Conservation (phyloP, 371 early-diverging fungal species). For the Mucor sp. region DNA sequence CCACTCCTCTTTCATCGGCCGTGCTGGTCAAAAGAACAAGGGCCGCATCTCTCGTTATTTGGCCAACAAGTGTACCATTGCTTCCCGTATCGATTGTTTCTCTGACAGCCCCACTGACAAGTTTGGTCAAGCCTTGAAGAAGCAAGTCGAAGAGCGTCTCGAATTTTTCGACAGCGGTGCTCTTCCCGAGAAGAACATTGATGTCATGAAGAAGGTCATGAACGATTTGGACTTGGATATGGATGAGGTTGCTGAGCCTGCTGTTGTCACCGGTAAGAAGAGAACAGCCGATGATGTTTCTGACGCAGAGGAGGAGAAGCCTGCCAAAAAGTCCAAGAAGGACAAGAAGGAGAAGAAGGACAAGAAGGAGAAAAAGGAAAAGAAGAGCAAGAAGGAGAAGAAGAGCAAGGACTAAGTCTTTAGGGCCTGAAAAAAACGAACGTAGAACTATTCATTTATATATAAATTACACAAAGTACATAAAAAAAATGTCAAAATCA, state of each 20-base stretch:
- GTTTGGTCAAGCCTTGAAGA: constrained; percentile 95
- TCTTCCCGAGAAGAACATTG: constrained; percentile 89
- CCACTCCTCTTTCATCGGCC: constrained; percentile 94
- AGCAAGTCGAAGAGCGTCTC: constrained; percentile 96
- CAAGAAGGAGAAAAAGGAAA: constrained; percentile 51
- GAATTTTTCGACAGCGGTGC: constrained; percentile 91
- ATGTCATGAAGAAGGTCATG: constrained; percentile 91
- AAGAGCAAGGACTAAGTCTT: constrained; percentile 33
- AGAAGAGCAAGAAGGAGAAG: constrained; percentile 62
- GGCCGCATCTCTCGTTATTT: constrained; percentile 97
- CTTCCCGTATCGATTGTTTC: constrained; percentile 98
- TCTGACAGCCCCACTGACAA: constrained; percentile 80
- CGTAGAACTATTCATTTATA: constrained; percentile 2
- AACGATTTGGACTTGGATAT: constrained; percentile 66
- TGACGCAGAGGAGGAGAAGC: constrained; percentile 35
- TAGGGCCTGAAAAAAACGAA: constrained; percentile 12
- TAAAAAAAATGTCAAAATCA: constrained; percentile 7
- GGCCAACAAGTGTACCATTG: constrained; percentile 98
- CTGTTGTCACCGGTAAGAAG: constrained; percentile 25
- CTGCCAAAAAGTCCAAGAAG: constrained; percentile 42
- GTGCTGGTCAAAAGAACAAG: constrained; percentile 96
- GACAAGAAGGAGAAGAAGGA: constrained; percentile 58
- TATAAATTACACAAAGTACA: constrained; percentile 6
- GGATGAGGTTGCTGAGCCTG: constrained; percentile 35
- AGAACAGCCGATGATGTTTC: constrained; percentile 29